A percentile compares a stretch with the other conserved stretches of the same genome.
These are phyloP conservation scores for Lactarius sp. DNA, from an alignment of 768 basidiomycete genomes.

Conservation along the genomic window DNA sequence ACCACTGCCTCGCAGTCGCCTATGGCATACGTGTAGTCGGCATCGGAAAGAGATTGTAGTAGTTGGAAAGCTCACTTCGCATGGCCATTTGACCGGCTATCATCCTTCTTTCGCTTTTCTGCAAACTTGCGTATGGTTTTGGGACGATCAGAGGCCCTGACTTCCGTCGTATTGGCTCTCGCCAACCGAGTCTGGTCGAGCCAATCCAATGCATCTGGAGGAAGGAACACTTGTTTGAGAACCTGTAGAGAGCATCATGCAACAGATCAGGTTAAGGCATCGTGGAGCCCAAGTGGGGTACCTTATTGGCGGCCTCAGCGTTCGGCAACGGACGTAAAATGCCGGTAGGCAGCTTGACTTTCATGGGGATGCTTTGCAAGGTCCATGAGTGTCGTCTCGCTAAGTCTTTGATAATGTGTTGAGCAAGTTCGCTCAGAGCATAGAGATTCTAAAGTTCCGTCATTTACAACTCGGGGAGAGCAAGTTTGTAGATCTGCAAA, in stretches of 20 bases:
- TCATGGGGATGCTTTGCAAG: constrained; percentile 74
- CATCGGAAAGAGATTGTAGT: constrained; percentile 1
- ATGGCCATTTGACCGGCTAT: constrained; percentile 42
- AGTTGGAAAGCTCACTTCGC: constrained; percentile 40
- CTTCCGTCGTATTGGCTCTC: constrained; percentile 29
- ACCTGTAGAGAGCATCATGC: constrained; percentile 45
- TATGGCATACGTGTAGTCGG: background rate
- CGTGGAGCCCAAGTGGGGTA: constrained; percentile 27
- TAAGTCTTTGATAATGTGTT: constrained; percentile 75
- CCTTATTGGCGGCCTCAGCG: constrained; percentile 62
- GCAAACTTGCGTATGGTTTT: constrained; percentile 52
- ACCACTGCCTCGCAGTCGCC: constrained; percentile 28
- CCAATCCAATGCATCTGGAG: constrained; percentile 55
- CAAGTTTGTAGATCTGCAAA: constrained; percentile 30
- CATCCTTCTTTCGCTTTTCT: constrained; percentile 51
- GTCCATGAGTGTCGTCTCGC: constrained; percentile 65
- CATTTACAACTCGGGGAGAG: background rate
- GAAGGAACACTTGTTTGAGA: constrained; percentile 60
- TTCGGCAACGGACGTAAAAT: constrained; percentile 70
- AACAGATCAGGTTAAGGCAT: background rate
- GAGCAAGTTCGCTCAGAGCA: constrained; percentile 80
- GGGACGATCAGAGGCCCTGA: constrained; percentile 21
- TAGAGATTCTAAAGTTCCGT: constrained; percentile 67
- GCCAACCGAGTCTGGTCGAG: constrained; percentile 46
- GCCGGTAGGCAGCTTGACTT: constrained; percentile 73